Base-by-base conservation (phyloP, 139 green algal species). In the Chlorella vulgaris region DNA sequence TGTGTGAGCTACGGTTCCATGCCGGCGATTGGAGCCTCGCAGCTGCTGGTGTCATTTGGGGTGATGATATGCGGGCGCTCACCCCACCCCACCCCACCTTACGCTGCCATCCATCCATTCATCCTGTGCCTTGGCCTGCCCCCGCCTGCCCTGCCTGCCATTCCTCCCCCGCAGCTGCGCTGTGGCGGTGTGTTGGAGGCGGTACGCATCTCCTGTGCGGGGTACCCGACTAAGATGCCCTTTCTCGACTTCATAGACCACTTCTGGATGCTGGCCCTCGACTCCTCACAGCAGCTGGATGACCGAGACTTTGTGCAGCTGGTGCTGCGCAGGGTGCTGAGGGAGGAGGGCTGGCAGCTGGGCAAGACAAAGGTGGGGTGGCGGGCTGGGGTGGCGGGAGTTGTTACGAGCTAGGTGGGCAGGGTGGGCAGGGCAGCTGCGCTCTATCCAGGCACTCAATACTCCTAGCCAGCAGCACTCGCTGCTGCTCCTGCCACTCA, bases 121-220 rank as follows among this genome's bases (percentile, higher is more conserved):
- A 7, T 31, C 24, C 58, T 67, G 58, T 21, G 22, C 58, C 58
- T 7, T 31, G 15, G 21, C 58, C 15, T 21, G 15, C 58, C 58
- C 24, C 58, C 21, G 7, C 24, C 24, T 36, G 24, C 18, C n/a
- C n/a, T n/a, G n/a, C n/a, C n/a, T n/a, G n/a, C n/a, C n/a, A n/a
- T n/a, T n/a, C n/a, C n/a, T n/a, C n/a, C n/a, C n/a, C 26, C 35
- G 38, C 96, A 99, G 91, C 93, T 99, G 84, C 91, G 96, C 28
- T 99, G 96, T 76, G 97, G 97, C 47, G 97, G 96, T 80, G 97
- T 99, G 68, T 90, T 99, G 80, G 97, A 99, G 92, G 97, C 97
- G 1, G 93, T 99, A 55, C 93, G 97, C 84, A 99, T 99, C 89
- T 93, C 83, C 76, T 98, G 92, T 77, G 97, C 97, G 5, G 96